phyloP scores from a whole-genome alignment of 2,329 filamentous ascomycete genomes.

The Coniochaeta ligniaria region DNA sequence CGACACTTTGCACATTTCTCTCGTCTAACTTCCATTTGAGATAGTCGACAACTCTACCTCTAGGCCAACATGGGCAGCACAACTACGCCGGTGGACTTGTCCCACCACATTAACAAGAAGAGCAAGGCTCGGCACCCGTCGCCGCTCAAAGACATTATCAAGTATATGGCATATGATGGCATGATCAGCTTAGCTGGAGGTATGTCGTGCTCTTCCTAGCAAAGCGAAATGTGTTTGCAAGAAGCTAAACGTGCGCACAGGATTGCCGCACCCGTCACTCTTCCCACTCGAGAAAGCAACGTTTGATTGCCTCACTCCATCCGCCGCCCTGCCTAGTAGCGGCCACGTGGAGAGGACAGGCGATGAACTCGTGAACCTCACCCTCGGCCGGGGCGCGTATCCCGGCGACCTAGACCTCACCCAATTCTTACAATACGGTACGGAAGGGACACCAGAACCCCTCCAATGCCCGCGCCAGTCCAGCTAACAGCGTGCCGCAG shows the following conservation, averaged over 20 bases:
- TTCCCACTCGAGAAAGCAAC: slow-evolving; percentile 15
- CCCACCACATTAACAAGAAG: slow-evolving; percentile 22
- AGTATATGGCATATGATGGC: slow-evolving; percentile 23
- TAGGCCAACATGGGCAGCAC: too few relatives aligned
- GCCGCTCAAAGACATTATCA: slow-evolving; percentile 24
- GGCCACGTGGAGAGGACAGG: background rate
- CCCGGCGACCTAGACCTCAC: slow-evolving; percentile 9
- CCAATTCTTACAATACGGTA: slow-evolving; percentile 13
- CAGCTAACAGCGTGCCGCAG: too few relatives aligned
- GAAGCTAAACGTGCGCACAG: slow-evolving; percentile 5
- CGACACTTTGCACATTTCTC: too few relatives aligned
- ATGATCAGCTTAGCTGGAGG: slow-evolving; percentile 25
- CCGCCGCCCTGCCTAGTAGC: background rate
- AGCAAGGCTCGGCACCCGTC: slow-evolving; percentile 20
- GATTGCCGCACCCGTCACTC: slow-evolving; percentile 20
- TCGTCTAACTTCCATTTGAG: too few relatives aligned
- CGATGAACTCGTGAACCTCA: slow-evolving; percentile 1
- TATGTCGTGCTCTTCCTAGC: slow-evolving; percentile 4
- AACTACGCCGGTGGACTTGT: slow-evolving; percentile 10
- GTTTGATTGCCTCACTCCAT: slow-evolving; percentile 7
- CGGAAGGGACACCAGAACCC: background rate
- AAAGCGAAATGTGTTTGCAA: background rate
- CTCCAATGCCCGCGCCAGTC: slow-evolving; percentile 3
- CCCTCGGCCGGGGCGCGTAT: slow-evolving; percentile 3
- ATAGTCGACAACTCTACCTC: too few relatives aligned